Percentiles rank a stretch among this genome's conserved stretches.
These are phyloP conservation scores for Aspergillus puulaauensis DNA, from an alignment of 2,329 filamentous ascomycete species.

Conservation along the genomic window DNA sequence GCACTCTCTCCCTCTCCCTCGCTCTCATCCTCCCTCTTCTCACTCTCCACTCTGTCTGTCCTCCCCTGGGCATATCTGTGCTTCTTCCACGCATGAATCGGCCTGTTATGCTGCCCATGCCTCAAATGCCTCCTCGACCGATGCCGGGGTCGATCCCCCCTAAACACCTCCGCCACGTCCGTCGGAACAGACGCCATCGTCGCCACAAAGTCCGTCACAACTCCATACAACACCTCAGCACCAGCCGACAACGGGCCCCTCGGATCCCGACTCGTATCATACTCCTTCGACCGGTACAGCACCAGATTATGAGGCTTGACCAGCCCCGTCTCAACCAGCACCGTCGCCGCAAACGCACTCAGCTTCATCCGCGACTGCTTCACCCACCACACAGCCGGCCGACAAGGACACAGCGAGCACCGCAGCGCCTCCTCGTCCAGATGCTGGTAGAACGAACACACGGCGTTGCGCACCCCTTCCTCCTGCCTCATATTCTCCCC, in stretches of 20 bases:
- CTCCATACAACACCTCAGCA: constrained; percentile 75
- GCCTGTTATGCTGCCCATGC: background rate
- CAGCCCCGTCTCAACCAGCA: constrained; percentile 63
- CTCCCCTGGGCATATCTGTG: background rate
- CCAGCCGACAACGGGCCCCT: constrained; percentile 77
- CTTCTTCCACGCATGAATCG: background rate
- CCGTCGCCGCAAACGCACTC: constrained; percentile 70
- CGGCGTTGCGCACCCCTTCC: constrained; percentile 62
- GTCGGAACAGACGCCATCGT: constrained; percentile 72
- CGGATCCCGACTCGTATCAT: constrained; percentile 75
- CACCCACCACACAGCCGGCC: constrained; percentile 73
- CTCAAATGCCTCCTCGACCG: background rate
- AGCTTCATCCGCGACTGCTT: constrained; percentile 66
- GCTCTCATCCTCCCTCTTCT: background rate
- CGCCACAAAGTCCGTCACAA: constrained; percentile 77
- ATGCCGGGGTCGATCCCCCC: background rate
- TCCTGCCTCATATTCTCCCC: constrained; percentile 67
- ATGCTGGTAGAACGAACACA: constrained; percentile 69
- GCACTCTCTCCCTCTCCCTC: background rate
- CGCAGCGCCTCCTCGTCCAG: constrained; percentile 65
- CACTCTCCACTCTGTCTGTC: background rate
- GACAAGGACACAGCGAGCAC: constrained; percentile 67
- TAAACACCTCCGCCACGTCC: constrained; percentile 40
- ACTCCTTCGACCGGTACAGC: constrained; percentile 66
- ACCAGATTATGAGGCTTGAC: constrained; percentile 71